Conservation (phyloP, 345 rosid species). For the Brassica incana region DNA sequence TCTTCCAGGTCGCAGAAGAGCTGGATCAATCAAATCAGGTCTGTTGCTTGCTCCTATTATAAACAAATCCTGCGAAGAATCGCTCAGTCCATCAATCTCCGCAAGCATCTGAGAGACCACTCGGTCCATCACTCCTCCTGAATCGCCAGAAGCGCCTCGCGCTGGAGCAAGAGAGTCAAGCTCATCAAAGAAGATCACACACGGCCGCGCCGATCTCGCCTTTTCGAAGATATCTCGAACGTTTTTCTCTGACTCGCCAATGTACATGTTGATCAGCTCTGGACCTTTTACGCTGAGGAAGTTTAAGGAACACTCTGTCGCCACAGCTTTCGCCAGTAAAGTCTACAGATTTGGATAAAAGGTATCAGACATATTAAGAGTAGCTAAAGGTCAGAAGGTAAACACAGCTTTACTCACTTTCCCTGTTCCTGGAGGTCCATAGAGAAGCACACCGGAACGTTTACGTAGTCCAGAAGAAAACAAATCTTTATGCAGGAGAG, state of each 20-base stretch:
- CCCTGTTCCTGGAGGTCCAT: constrained; percentile 99
- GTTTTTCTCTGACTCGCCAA: constrained; percentile 98
- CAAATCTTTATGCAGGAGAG: constrained; percentile 89
- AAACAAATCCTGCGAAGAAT: constrained; percentile 87
- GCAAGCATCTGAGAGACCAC: constrained; percentile 99
- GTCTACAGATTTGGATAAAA: constrained; percentile 56
- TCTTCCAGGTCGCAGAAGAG: constrained; percentile 96
- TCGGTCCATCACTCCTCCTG: constrained; percentile 98
- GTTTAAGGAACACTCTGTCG: constrained; percentile 93
- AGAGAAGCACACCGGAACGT: constrained; percentile 95
- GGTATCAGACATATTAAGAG: constrained; percentile 8
- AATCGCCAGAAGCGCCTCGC: constrained; percentile 97
- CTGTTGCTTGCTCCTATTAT: constrained; percentile 97
- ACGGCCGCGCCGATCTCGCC: constrained; percentile 96
- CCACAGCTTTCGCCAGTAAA: constrained; percentile 95
- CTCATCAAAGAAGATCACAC: constrained; percentile 98
- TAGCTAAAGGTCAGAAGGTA: neutral
- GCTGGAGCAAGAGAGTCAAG: constrained; percentile 99
- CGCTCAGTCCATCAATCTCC: constrained; percentile 93
- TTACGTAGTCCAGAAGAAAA: constrained; percentile 95
- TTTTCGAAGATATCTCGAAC: constrained; percentile 94
- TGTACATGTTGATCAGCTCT: constrained; percentile 97
- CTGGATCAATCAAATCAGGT: constrained; percentile 95
- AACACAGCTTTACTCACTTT: constrained; percentile 60
- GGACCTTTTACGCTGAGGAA: constrained; percentile 98